Evolutionary conservation across 768 basidiomycete species (phyloP), one percentile per base, ranked within the genome.

Genomic region (Rhodotorula paludigena): DNA sequence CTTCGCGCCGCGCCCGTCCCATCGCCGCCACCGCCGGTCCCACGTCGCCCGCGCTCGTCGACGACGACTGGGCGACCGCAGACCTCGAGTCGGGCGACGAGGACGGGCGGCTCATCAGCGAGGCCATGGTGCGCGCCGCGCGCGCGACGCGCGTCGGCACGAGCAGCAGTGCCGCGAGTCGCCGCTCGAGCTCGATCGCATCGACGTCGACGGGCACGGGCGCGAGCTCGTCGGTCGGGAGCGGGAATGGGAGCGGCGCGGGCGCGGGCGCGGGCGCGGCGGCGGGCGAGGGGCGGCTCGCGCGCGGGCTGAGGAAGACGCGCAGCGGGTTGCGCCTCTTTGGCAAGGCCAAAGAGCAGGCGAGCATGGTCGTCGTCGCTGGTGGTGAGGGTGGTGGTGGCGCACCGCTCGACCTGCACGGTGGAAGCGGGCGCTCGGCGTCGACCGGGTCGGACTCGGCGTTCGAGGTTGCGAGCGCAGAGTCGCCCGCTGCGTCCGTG

Each of bases 11-110:
- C n/a, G n/a, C n/a, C n/a, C n/a, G n/a, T n/a, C n/a, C n/a, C n/a
- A n/a, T n/a, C n/a, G n/a, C n/a, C n/a, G n/a, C n/a, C n/a, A n/a
- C n/a, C n/a, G n/a, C n/a, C n/a, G n/a, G n/a, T n/a, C n/a, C n/a
- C n/a, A n/a, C n/a, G n/a, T n/a, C n/a, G n/a, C n/a, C n/a, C n/a
- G n/a, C n/a, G n/a, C n/a, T n/a, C n/a, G n/a, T 48, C 36, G 51
- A 55, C 25, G 64, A 60, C 25, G 64, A 62, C 25, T 70, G 69
- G 69, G 60, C 69, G 12, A 52, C 25, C 10, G 56, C 64, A 1
- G 56, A 63, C 9, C 30, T 70, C 20, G 60, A 52, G 5, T 53
- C 62, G 23, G 68, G 49, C 32, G 60, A 53, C 47, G 59, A 60
- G 39, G 52, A 66, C 20, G 55, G 63, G 9, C 9, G 60, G n/a